Percentiles rank a stretch among this genome's conserved stretches.
phyloP scores from a whole-genome alignment of 1,284 basidiomycete species.

The Apiotrichum siamense region DNA sequence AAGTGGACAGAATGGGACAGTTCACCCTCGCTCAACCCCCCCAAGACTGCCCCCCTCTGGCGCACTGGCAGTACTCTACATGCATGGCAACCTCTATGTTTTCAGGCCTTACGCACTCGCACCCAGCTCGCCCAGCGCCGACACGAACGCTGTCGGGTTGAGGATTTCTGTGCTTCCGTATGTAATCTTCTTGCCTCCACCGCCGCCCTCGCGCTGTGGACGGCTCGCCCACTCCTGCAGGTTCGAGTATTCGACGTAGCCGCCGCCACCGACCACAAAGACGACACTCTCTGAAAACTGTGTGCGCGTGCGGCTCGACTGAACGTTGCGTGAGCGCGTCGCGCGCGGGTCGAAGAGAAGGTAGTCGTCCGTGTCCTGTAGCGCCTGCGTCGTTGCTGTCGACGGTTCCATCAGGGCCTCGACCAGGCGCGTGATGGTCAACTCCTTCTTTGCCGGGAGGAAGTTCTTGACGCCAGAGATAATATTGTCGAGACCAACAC shows the following conservation, averaged over 20 bases:
- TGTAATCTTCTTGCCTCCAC: constrained; percentile 68
- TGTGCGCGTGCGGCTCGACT: constrained; percentile 47
- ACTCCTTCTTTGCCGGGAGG: constrained; percentile 87
- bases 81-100: constrained; percentile 7
- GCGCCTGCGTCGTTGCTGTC: constrained; percentile 79
- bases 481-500: constrained; percentile 73
- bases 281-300: constrained; percentile 84
- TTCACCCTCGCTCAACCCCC: too few species aligned
- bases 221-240: constrained; percentile 81
- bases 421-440: constrained; percentile 84
- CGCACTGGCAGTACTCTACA: constrained; percentile 4
- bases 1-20: too few species aligned
- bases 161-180: constrained; percentile 96
- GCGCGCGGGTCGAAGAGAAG: constrained; percentile 88
- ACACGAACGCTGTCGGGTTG: constrained; percentile 78
- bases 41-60: too few species aligned
- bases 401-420: constrained; percentile 97
- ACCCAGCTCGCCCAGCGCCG: constrained; percentile 40
- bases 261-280: constrained; percentile 93
- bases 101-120: constrained; percentile 5
- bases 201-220: constrained; percentile 48
- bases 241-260: constrained; percentile 97
- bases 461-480: constrained; percentile 99
- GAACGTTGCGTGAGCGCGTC: constrained; percentile 54
- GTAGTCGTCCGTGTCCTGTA: constrained; percentile 95